Percentiles rank a stretch among this genome's conserved stretches.
Conservation (phyloP, 805 yeast genomes). For the Kodamaea kakaduensis region DNA sequence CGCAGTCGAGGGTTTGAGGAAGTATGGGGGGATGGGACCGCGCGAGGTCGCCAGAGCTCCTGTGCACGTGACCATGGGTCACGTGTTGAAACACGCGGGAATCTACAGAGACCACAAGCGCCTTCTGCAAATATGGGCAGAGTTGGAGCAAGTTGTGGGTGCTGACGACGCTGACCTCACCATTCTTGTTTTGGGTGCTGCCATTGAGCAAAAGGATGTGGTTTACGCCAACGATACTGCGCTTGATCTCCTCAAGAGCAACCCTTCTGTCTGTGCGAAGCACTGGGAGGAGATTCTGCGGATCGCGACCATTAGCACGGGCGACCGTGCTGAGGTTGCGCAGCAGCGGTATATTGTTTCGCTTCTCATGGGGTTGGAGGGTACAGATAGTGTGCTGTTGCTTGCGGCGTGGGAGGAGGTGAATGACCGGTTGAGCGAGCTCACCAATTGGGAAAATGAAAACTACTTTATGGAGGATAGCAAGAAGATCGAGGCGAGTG, state of each 20-base stretch:
- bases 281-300: conserved; percentile 47
- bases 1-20: conserved; percentile 32
- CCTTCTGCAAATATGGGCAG: conserved; percentile 38
- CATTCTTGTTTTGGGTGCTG: conserved; percentile 60
- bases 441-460: conserved; percentile 6
- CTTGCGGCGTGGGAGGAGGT: conserved; percentile 6
- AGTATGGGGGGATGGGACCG: conserved; percentile 24
- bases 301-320: conserved; percentile 22
- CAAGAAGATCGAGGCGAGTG: conserved; percentile 19
- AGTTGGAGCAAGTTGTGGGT: conserved; percentile 21
- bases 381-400: conserved; percentile 24
- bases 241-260: conserved; percentile 31
- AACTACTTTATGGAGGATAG: conserved; percentile 15
- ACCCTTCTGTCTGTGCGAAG: conserved; percentile 18
- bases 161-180: conserved; percentile 19
- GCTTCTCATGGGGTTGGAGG: conserved; percentile 46
- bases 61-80: conserved; percentile 33
- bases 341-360: conserved; percentile 47
- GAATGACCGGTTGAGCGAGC: conserved; percentile 5
- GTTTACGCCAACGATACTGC: conserved; percentile 48
- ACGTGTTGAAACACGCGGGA: conserved; percentile 52
- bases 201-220: conserved; percentile 62
- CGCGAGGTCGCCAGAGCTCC: conserved; percentile 16
- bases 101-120: conserved; percentile 45
- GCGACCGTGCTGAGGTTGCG: conserved; percentile 25